A percentile compares a stretch with the other conserved stretches of the same genome.
These are phyloP conservation scores for Rhodomyrtus tomentosa DNA, from an alignment of 345 rosid species.

Conservation along the genomic window DNA sequence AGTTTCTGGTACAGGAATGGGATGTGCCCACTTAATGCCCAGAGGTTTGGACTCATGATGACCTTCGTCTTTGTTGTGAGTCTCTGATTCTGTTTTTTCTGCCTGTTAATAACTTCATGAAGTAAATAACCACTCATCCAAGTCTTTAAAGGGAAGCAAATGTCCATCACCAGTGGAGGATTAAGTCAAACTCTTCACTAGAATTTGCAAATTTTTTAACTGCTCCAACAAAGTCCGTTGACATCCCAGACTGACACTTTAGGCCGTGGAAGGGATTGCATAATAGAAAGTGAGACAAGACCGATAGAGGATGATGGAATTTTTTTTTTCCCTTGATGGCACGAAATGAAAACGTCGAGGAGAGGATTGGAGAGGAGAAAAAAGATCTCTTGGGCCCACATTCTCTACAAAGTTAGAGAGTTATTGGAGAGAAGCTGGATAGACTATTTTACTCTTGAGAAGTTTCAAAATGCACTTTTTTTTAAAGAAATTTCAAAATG, in stretches of 20 bases:
- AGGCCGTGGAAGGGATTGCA: not conserved
- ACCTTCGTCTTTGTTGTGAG: conserved; percentile 27
- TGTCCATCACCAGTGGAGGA: not conserved
- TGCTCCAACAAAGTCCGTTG: not conserved
- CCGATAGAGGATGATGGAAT: not conserved
- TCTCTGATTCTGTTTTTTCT: conserved; percentile 38
- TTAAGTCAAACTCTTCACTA: not conserved
- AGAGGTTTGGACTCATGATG: conserved; percentile 41
- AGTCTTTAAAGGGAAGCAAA: not conserved
- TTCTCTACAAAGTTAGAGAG: not conserved
- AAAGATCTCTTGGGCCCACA: not conserved
- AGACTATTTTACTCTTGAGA: not conserved
- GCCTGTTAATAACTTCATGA: conserved; percentile 23
- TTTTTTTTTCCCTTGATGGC: not conserved
- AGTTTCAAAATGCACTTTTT: not conserved
- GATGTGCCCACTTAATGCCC: conserved; percentile 84
- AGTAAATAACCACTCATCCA: not conserved
- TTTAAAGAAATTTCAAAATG: not conserved
- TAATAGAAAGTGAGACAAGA: not conserved
- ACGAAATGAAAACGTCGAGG: not conserved
- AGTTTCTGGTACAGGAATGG: conserved; percentile 78
- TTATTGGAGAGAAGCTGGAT: not conserved
- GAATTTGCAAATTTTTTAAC: not conserved
- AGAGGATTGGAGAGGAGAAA: not conserved
- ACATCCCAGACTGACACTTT: not conserved